Evolutionary conservation across 306 rosid genomes (phyloP), one percentile per base, ranked within the genome.

Genomic region (Citrullus colocynthis): DNA sequence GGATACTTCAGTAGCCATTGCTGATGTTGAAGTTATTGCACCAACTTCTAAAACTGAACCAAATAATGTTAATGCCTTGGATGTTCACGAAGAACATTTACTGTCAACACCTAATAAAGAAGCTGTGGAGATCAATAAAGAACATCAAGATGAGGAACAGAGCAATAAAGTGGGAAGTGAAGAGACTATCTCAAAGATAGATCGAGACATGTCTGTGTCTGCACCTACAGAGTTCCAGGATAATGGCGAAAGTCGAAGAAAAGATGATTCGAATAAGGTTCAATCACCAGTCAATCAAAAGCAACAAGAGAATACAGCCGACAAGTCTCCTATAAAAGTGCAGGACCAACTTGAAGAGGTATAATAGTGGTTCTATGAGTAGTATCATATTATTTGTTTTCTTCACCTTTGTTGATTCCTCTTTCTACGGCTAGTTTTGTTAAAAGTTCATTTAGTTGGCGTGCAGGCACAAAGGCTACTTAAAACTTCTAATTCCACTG

Each of bases 301-400:
- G 57, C 88, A 81, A 78, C 84, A 80, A 83, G 96, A 87, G 81
- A 85, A 77, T 48, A 86, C 86, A 83, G 78, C 85, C 39, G 91
- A 84, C 36, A 66, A 80, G 78, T 85, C 89, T 80, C 79, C 88
- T 6, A 49, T 79, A 80, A 87, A 88, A 89, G 87, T 83, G 75
- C 89, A 85, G 78, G 99, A 95, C 78, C 97, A 88, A 84, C 96
- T 95, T 80, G 97, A 95, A 51, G 99, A 95, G 97, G 99, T 92
- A 86, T 82, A 74, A 80, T 73, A 51, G 45, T 78, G 45, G 42
- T 76, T 76, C 32, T 73, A 74, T 78, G 59, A 77, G 54, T 59
- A 17, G 37, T 72, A 30, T 70, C 59, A 17, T 24, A 30, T 78
- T 41, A 36, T 80, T 51, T 65, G 16, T 74, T n/a, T 62, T 39